Percentiles rank a stretch among this genome's conserved stretches.
These are phyloP conservation scores for Tardiomyces depauwii DNA, from an alignment of 1,139 yeast genomes.

Conservation along the genomic window DNA sequence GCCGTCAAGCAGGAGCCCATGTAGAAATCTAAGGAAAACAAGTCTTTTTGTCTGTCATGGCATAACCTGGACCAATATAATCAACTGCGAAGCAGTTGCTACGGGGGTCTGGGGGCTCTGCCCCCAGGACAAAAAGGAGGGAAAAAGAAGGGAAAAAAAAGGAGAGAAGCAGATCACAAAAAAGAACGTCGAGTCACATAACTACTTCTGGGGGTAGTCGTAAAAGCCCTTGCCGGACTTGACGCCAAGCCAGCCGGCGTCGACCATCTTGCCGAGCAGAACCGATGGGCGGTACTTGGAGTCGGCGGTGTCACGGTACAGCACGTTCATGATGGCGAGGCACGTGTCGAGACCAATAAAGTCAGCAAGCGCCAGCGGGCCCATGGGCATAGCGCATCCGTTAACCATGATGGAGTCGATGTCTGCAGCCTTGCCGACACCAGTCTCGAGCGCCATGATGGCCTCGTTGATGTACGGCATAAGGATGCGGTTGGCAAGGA, in stretches of 20 bases:
- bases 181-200: no score
- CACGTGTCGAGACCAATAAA: conserved; percentile 36
- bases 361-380: conserved; percentile 34
- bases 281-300: conserved; percentile 33
- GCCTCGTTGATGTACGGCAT: conserved; percentile 37
- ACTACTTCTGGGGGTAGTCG: conserved; percentile 19
- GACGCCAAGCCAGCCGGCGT: conserved; percentile 34
- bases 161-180: no score
- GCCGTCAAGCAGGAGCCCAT: not conserved
- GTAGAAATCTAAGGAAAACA: not conserved
- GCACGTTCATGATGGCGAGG: conserved; percentile 32
- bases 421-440: conserved; percentile 30
- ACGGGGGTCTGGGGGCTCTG: no score
- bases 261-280: conserved; percentile 29
- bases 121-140: no score
- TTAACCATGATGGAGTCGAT: conserved; percentile 34
- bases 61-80: no score
- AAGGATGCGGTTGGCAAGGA: conserved; percentile 32
- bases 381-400: conserved; percentile 40
- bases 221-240: conserved; percentile 34
- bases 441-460: conserved; percentile 31
- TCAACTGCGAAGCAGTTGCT: no score
- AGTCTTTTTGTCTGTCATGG: no score
- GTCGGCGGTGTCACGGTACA: conserved; percentile 31
- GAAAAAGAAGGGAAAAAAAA: no score